Percentiles rank a stretch among this genome's conserved stretches.
phyloP scores from a whole-genome alignment of 805 yeast species.

The Grigorovia transvaalensis region DNA sequence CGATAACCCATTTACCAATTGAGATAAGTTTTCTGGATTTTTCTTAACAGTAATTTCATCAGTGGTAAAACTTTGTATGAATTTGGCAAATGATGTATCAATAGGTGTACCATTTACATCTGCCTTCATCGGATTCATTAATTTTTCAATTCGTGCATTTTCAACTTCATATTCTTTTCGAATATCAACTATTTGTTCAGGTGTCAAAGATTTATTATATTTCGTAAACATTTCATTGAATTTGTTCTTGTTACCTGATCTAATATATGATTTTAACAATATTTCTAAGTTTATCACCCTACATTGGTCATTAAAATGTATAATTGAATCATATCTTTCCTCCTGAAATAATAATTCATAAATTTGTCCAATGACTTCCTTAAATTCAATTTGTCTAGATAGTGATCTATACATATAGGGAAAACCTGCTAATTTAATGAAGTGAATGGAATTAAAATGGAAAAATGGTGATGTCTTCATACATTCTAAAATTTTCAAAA shows the following conservation, averaged over 20 bases:
- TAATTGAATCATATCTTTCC: conserved; percentile 11
- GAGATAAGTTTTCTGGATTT: conserved; percentile 17
- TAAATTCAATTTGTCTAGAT: conserved; percentile 21
- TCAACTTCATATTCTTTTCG: conserved; percentile 14
- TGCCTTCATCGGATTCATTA: conserved; percentile 9
- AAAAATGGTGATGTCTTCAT: conserved; percentile 2
- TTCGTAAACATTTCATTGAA: conserved; percentile 12
- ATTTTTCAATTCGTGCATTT: conserved; percentile 15
- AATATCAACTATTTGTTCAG: conserved; percentile 10
- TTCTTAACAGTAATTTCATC: conserved; percentile 3
- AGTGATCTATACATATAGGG: conserved; percentile 22
- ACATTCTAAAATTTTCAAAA: conserved; percentile 16
- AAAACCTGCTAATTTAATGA: conserved; percentile 16
- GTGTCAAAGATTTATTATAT: conserved; percentile 10
- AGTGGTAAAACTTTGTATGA: conserved; percentile 15
- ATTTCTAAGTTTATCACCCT: conserved; percentile 19
- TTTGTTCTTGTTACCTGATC: conserved; percentile 15
- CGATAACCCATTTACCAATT: conserved; percentile 22
- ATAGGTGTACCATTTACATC: conserved; percentile 7
- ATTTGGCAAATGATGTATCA: conserved; percentile 15
- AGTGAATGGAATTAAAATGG: background rate
- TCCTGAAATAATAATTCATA: conserved; percentile 14
- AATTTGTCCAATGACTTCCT: conserved; percentile 14
- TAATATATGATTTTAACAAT: conserved; percentile 19
- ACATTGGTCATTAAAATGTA: conserved; percentile 16